A percentile compares a stretch with the other conserved stretches of the same genome.
Conservation (phyloP, 2,329 filamentous ascomycete species). For the Cephalotrichum gorgonifer region DNA sequence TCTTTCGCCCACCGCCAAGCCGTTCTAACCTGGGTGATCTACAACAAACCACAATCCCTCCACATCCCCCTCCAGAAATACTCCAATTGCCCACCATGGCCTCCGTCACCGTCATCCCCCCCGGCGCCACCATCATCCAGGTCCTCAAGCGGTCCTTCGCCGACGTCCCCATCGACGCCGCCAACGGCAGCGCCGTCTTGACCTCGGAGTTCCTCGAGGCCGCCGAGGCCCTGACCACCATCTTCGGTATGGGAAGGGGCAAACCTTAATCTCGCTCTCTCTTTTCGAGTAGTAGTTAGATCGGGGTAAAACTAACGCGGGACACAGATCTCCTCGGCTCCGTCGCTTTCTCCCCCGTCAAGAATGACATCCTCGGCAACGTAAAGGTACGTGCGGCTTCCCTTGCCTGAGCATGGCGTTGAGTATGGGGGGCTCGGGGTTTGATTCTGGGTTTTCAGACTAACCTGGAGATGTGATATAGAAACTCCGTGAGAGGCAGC, state of each 20-base stretch:
- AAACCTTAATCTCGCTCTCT: not conserved
- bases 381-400: slow-evolving; percentile 55
- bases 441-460: slow-evolving; percentile 9
- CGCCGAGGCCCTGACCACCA: slow-evolving; percentile 70
- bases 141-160: slow-evolving; percentile 75
- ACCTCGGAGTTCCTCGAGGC: slow-evolving; percentile 89
- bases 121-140: slow-evolving; percentile 74
- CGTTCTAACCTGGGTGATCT: not conserved
- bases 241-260: slow-evolving; percentile 77
- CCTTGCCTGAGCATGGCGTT: too few relatives aligned
- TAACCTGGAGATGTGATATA: slow-evolving; percentile 25
- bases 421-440: not conserved
- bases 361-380: slow-evolving; percentile 84
- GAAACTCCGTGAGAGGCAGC: slow-evolving; percentile 83
- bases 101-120: slow-evolving; percentile 35
- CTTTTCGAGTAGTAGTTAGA: not conserved
- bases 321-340: slow-evolving; percentile 53
- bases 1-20: not conserved
- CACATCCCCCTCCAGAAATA: not conserved
- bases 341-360: slow-evolving; percentile 80
- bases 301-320: slow-evolving; percentile 5
- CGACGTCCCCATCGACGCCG: slow-evolving; percentile 66
- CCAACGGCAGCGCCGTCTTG: slow-evolving; percentile 65
- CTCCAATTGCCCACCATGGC: slow-evolving; percentile 34
- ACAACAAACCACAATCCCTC: not conserved